These are phyloP conservation scores for Exophiala sp. DNA, from an alignment of 2,329 filamentous ascomycete species.

Conservation along the genomic window DNA sequence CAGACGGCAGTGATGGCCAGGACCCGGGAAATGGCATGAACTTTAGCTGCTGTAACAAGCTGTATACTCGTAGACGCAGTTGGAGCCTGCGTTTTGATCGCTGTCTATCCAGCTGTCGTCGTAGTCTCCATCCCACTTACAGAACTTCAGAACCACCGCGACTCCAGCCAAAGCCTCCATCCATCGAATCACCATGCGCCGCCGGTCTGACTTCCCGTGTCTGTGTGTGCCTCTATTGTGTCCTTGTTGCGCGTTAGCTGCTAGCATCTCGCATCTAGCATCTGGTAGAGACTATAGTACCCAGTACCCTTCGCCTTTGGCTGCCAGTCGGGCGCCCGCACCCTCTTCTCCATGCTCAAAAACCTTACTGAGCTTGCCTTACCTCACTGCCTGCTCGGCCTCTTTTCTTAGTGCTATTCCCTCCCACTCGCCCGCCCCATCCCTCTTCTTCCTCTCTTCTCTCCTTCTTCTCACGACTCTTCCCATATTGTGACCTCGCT, in stretches of 20 bases:
- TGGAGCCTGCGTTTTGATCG: neutral
- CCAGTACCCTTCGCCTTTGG: neutral
- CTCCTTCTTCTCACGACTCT: conserved; percentile 24
- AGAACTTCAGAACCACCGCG: neutral
- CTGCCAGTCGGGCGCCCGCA: neutral
- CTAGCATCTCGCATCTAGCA: neutral
- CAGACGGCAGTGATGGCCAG: neutral
- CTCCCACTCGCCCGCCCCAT: conserved; percentile 8
- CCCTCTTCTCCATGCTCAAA: neutral
- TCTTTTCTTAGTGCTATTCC: conserved; percentile 1
- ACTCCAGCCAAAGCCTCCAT: neutral
- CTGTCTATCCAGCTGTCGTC: conserved; percentile 1
- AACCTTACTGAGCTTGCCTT: neutral
- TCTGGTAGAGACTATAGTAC: no score
- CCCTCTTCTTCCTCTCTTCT: conserved; percentile 20
- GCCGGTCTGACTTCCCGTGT: neutral
- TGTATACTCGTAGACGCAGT: neutral
- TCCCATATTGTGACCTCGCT: conserved; percentile 21
- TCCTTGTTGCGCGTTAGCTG: neutral
- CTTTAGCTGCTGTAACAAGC: no score
- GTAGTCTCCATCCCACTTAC: conserved; percentile 6
- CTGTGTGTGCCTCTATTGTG: neutral
- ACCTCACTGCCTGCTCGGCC: neutral
- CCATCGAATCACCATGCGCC: neutral
- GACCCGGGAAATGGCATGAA: neutral